phyloP scores from a whole-genome alignment of 441 rosid species.

The Manihot esculenta region DNA sequence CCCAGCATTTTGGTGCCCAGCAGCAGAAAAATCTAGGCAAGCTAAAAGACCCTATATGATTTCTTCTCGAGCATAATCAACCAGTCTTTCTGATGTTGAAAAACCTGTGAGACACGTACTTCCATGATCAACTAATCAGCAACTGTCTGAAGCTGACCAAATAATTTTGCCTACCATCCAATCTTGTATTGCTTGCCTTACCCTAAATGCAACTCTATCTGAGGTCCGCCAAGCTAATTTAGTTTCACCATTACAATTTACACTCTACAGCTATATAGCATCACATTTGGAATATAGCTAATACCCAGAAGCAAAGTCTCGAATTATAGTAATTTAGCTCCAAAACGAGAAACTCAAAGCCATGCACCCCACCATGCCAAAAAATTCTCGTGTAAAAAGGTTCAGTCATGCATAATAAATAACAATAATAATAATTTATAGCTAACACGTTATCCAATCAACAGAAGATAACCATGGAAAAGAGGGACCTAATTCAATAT shows the following conservation, averaged over 20 bases:
- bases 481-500: conserved; percentile 27
- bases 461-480: neutral
- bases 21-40: conserved; percentile 3
- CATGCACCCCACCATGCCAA: conserved; percentile 10
- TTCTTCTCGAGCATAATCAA: neutral
- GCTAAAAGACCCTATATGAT: neutral
- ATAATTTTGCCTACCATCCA: neutral
- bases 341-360: neutral
- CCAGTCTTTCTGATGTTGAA: neutral
- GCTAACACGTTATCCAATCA: conserved; percentile 10
- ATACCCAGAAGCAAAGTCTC: neutral
- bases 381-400: neutral
- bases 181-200: neutral
- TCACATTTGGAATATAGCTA: neutral
- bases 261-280: neutral
- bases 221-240: conserved; percentile 6
- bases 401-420: conserved; percentile 10
- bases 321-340: neutral
- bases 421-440: neutral
- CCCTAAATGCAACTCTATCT: conserved; percentile 10
- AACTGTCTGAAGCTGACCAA: neutral
- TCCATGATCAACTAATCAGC: conserved; percentile 1
- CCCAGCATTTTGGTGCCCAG: neutral
- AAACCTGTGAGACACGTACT: neutral
- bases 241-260: neutral